Base-by-base conservation (phyloP, 495 filamentous ascomycete genomes). In the Aspergillus baeticus region DNA sequence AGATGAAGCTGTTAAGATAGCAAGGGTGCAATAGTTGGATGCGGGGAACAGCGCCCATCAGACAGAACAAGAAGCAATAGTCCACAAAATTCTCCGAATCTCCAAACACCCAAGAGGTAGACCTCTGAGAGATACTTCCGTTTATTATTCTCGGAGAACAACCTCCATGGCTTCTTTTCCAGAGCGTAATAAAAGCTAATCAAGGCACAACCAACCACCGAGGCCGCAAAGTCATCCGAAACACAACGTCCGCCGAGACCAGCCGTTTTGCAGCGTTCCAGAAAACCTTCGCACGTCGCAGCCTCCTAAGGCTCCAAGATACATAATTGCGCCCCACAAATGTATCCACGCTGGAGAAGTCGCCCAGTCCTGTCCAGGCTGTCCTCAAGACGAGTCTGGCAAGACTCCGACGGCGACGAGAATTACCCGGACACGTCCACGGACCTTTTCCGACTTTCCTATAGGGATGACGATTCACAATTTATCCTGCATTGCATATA, bases 51-150 rank as follows among this genome's bases (percentile, higher is more conserved):
- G n/a, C n/a, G 35, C 10, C 35, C n/a, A 37, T 15, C 10, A 29
- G 26, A 3, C 18, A n/a, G 6, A 41, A 41, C 37, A 41, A 41
- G 37, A 41, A 4, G n/a, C 44, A 47, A 31, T 34, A 31, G 14
- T 34, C 26, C 2, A 5, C n/a, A 29, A 35, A 49, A 49, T 13
- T 35, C 45, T 36, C 45, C 45, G 45, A 49, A 49, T 49, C 45
- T 14, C 45, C 44, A 47, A 47, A 6, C 29, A 13, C 15, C 37
- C 37, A 11, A 2, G 18, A 41, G 8, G 26, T 29, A 29, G 4
- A 29, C 3, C 4, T 29, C 8, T 8, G n/a, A n/a, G n/a, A 29
- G 8, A 29, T 8, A 29, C 26, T 29, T 29, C 26, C 26, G 26
- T 29, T 29, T 29, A 29, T 29, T 29, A 29, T 29, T 29, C 26